phyloP scores from a whole-genome alignment of 371 early-diverging fungal species.

The Gilbertella persicaria region DNA sequence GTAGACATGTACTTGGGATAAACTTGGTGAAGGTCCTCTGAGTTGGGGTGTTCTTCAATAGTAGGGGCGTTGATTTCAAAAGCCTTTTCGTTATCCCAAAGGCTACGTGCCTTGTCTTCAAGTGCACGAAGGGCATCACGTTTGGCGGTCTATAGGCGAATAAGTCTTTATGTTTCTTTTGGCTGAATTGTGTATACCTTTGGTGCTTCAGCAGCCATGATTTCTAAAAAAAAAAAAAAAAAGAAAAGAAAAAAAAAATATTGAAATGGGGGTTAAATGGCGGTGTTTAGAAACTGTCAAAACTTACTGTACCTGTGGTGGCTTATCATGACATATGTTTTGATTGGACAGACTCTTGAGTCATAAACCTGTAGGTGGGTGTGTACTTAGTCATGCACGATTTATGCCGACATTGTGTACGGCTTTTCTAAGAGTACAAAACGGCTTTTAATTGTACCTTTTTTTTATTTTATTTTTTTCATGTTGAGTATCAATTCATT shows the following conservation, averaged over 20 bases:
- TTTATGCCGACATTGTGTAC: too few species aligned
- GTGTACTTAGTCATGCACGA: too few species aligned
- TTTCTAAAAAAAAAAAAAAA: constrained; percentile 3
- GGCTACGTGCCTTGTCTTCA: constrained; percentile 76
- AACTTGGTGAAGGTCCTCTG: constrained; percentile 58
- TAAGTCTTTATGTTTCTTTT: neutral
- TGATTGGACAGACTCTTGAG: constrained; percentile 15
- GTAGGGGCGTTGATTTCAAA: constrained; percentile 91
- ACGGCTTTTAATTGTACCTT: too few species aligned
- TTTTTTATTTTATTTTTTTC: too few species aligned
- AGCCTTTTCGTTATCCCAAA: constrained; percentile 79
- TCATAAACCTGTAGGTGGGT: too few species aligned
- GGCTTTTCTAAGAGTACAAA: too few species aligned
- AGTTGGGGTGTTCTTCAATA: constrained; percentile 59
- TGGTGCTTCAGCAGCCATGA: constrained; percentile 34
- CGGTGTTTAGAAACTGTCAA: constrained; percentile 13
- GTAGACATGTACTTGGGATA: constrained; percentile 96
- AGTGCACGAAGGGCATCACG: constrained; percentile 80
- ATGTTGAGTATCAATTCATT: too few species aligned
- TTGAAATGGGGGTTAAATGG: neutral
- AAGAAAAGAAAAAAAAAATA: constrained; percentile 13
- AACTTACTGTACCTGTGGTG: constrained; percentile 11
- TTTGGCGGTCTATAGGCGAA: constrained; percentile 65
- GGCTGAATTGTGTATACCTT: constrained; percentile 20
- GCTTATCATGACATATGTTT: neutral